phyloP scores from a whole-genome alignment of 2,329 filamentous ascomycete species.

The Didymella sp. region DNA sequence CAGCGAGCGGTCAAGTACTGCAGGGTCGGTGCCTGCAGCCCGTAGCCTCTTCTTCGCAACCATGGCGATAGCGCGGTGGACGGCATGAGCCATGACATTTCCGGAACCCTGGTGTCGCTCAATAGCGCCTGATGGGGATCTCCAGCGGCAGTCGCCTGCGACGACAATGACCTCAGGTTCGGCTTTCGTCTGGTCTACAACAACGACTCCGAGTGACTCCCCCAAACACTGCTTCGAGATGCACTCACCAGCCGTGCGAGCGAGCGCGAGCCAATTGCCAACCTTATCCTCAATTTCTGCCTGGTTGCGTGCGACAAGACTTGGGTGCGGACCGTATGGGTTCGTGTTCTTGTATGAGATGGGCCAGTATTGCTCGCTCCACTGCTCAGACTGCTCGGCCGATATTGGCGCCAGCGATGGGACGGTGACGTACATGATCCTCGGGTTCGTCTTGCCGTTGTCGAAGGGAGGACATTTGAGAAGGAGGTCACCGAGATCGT shows the following conservation, averaged over 20 bases:
- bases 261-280: conserved; percentile 71
- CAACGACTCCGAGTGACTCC: conserved; percentile 74
- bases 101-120: conserved; percentile 55
- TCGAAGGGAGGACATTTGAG: conserved; percentile 51
- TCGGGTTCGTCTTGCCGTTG: conserved; percentile 51
- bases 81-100: conserved; percentile 80
- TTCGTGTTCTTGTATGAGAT: conserved; percentile 87
- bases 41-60: conserved; percentile 67
- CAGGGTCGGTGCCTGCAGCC: conserved; percentile 42
- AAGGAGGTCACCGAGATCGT: conserved; percentile 53
- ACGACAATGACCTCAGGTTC: conserved; percentile 69
- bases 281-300: conserved; percentile 71
- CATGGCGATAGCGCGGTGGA: conserved; percentile 82
- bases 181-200: conserved; percentile 66
- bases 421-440: conserved; percentile 70
- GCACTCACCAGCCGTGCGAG: conserved; percentile 68
- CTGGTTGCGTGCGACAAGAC: conserved; percentile 72
- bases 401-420: conserved; percentile 78
- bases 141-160: conserved; percentile 78
- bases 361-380: conserved; percentile 82
- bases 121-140: conserved; percentile 46
- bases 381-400: conserved; percentile 74
- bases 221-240: conserved; percentile 66
- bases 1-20: conserved; percentile 51
- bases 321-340: conserved; percentile 82